Evolutionary conservation across 495 filamentous ascomycete species (phyloP), one percentile per base, ranked within the genome.

Genomic region (Tuber microsphaerosporum): DNA sequence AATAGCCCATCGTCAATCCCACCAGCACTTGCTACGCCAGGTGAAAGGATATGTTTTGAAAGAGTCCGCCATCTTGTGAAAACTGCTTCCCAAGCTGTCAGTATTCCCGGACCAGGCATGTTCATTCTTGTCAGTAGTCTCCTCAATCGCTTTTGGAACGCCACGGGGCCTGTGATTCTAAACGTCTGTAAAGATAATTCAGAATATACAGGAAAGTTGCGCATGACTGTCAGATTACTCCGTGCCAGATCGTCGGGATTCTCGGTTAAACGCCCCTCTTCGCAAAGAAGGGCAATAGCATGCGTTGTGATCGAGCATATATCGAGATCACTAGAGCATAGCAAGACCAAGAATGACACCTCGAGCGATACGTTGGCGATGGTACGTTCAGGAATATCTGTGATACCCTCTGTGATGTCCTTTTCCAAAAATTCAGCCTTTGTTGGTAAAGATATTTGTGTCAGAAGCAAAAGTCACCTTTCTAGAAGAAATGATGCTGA

Each of bases 131-230:
- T 84, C 48, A 91, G 76, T 17, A 90, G 84, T 20, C 82, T 85
- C 43, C 89, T 86, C 42, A 89, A 85, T 26, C 89, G 85, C 75
- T 90, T 91, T 75, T 91, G 89, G 80, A 91, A 91, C 20, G 89
- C 89, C 22, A 91, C 90, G 42, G 90, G 81, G 4, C 89, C 89
- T 34, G 89, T 91, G 71, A 91, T 89, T 51, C 87, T 85, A 82
- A 91, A 91, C 19, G 86, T 87, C 70, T 87, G 87, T 2, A 90
- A 88, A 14, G 89, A 87, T 71, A 91, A 87, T 79, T 90, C 89
- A 44, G 85, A 81, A 77, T 89, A 91, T 26, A 89, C 84, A 9
- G 89, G 88, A 73, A 86, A 84, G 72, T 91, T 91, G 43, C 89
- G 86, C 73, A 90, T 85, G 45, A 90, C 83, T 0, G 88, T 85